These are phyloP conservation scores for Emmonsiellopsis sp. DNA, from an alignment of 2,329 filamentous ascomycete species.

Conservation along the genomic window DNA sequence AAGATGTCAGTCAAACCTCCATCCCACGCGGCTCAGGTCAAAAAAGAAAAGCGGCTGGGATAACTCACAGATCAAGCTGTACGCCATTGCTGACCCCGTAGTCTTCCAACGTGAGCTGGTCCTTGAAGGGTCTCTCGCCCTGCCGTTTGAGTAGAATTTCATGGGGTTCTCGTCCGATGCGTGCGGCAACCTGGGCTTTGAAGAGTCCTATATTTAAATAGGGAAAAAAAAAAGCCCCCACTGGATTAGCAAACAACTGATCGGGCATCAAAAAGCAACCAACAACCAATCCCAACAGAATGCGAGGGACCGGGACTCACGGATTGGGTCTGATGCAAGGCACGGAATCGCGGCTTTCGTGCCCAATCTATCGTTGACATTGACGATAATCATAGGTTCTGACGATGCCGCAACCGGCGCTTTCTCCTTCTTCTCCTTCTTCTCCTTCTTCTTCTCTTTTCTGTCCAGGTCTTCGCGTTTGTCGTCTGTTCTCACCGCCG, in stretches of 20 bases:
- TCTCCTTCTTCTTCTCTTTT: conserved; percentile 35
- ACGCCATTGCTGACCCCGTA: conserved; percentile 93
- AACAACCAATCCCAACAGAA: background rate
- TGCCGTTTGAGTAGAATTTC: conserved; percentile 90
- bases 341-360: conserved; percentile 94
- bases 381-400: conserved; percentile 87
- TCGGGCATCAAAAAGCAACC: background rate
- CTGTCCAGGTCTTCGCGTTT: conserved; percentile 21
- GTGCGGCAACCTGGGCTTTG: conserved; percentile 83
- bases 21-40: background rate
- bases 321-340: conserved; percentile 72
- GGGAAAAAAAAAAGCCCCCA: conserved; percentile 4
- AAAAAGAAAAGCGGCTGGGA: background rate
- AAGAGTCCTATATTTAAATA: conserved; percentile 49
- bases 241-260: conserved; percentile 5
- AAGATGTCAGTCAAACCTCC: conserved; percentile 17
- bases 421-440: conserved; percentile 26
- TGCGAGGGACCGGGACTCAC: conserved; percentile 21
- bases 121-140: conserved; percentile 88
- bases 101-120: conserved; percentile 76
- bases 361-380: conserved; percentile 89
- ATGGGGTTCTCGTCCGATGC: conserved; percentile 79
- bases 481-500: conserved; percentile 16
- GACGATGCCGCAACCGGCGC: conserved; percentile 31
- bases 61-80: conserved; percentile 39